Base-by-base conservation (phyloP, 805 yeast species). In the Maudiozyma barnettii region DNA sequence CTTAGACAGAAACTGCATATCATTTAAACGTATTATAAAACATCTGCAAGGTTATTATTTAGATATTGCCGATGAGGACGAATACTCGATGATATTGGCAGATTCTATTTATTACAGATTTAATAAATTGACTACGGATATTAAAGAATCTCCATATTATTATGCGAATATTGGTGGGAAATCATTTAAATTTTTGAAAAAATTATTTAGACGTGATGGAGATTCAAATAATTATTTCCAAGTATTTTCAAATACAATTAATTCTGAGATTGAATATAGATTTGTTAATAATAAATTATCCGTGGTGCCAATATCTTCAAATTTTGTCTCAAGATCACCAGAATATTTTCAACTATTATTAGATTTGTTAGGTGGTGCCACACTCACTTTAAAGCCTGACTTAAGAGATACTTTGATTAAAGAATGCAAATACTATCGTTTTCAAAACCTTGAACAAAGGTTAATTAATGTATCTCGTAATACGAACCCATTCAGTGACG, bases 1-100 rank as follows among this genome's bases (percentile, higher is more conserved):
- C 56, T 76, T 89, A 45, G 96, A 89, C 63, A 69, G 96, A 33
- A 79, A 81, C n/a, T 82, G 89, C 0, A 66, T 62, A 1, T 75
- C 84, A 0, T 89, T 89, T 61, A 76, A 77, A 46, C 68, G 72
- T 50, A 82, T 89, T 20, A 74, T 77, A 54, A 58, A 68, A 50
- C 95, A 88, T 66, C 65, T 89, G 33, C 95, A 84, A 61, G 95
- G 96, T 0, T 89, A 89, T 56, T 72, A 76, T 49, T 65, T 86
- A 29, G 69, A 73, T 21, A 71, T 86, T 18, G 66, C 67, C 3
- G 68, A 74, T 51, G 89, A 79, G 36, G 72, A 68, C 41, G 80
- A 79, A 43, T 84, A 72, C 57, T 73, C 79, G 20, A 76, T 78
- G 53, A 55, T 86, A n/a, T 77, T 77, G 62, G 65, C 77, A 2